Evolutionary conservation across 805 yeast genomes (phyloP).

Genomic region (Pachysolen tannophilus): DNA sequence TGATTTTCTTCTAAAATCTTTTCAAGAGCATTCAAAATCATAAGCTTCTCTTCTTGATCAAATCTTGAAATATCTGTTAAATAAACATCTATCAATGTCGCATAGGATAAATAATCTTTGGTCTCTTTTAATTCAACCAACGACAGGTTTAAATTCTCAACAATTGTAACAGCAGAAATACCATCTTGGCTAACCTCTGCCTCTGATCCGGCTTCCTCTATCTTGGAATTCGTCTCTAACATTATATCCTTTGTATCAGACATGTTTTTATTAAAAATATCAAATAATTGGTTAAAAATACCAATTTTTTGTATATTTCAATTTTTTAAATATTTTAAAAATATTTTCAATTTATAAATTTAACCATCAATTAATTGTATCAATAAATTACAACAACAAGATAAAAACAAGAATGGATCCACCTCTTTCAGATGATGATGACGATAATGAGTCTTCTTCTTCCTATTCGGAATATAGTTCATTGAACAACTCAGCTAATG

Average conservation of each 20-base stretch:
- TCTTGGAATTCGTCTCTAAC: constrained; percentile 6
- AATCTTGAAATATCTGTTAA: constrained; percentile 40
- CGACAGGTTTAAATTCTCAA: constrained; percentile 5
- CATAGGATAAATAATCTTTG: constrained; percentile 59
- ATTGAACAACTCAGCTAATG: no score
- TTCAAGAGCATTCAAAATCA: constrained; percentile 37
- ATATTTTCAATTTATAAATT: no score
- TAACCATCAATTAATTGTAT: constrained; percentile 3
- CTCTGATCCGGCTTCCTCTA: no score
- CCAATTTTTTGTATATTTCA: no score
- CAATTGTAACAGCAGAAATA: constrained; percentile 2
- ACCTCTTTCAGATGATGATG: constrained; percentile 13
- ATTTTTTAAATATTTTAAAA: no score
- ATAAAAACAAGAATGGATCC: constrained; percentile 9
- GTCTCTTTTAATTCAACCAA: constrained; percentile 23
- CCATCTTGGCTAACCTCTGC: constrained; percentile 1
- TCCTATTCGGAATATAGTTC: background rate
- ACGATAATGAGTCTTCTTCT: constrained; percentile 5
- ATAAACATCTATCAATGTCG: constrained; percentile 64
- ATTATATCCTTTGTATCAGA: no score
- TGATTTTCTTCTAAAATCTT: constrained; percentile 36
- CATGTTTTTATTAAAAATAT: no score
- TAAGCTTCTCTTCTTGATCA: constrained; percentile 39
- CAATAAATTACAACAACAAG: background rate
- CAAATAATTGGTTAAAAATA: no score